Evolutionary conservation across 768 basidiomycete species (phyloP).

Genomic region (Kwoniella botswanensis): DNA sequence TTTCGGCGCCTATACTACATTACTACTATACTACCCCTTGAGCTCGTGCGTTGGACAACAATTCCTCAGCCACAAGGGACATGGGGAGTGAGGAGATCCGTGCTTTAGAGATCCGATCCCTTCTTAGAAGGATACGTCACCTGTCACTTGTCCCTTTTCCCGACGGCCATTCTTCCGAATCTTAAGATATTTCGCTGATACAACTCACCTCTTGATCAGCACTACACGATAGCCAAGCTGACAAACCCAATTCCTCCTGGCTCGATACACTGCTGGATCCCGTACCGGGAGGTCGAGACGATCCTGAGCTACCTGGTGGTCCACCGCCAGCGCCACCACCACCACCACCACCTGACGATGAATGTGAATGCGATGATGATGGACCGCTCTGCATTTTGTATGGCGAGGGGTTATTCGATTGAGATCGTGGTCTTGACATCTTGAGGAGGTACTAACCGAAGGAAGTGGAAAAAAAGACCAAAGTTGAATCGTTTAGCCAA

Average conservation of each 20-base stretch:
- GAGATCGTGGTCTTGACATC: not conserved
- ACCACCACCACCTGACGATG: not conserved
- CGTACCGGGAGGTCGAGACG: slow-evolving; percentile 20
- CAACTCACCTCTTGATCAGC: slow-evolving; percentile 25
- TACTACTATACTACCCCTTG: no score
- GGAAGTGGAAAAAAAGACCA: not conserved
- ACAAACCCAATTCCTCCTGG: slow-evolving; percentile 23
- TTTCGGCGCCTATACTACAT: no score
- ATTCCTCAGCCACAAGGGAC: not conserved
- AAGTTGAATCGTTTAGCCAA: not conserved
- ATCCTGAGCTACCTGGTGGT: slow-evolving; percentile 21
- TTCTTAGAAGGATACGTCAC: not conserved
- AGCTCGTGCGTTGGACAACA: no score
- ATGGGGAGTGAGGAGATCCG: not conserved
- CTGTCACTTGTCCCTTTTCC: not conserved
- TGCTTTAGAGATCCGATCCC: not conserved
- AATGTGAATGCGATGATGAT: not conserved
- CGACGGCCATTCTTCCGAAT: not conserved
- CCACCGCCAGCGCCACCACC: not conserved
- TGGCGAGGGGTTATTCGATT: not conserved
- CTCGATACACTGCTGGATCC: slow-evolving; percentile 11
- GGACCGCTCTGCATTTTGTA: not conserved
- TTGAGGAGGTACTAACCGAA: not conserved
- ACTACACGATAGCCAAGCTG: slow-evolving; percentile 25
- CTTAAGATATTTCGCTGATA: no score